Base-by-base conservation (phyloP, 2,329 filamentous ascomycete genomes). In the Neonectria magnoliae region DNA sequence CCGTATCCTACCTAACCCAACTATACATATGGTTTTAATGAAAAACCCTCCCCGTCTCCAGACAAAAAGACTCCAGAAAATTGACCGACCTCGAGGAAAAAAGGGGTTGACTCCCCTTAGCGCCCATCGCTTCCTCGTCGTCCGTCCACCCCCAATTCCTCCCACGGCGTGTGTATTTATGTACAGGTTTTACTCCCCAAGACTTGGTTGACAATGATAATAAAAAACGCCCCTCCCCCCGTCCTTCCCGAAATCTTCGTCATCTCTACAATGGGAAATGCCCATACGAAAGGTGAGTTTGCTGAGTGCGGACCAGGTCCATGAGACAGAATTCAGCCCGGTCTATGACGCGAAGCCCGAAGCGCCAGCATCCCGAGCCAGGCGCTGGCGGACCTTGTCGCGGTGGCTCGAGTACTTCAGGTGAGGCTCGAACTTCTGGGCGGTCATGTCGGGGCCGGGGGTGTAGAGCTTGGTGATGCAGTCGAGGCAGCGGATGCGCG, bases 401-500 rank as follows among this genome's bases (percentile, higher is more conserved):
- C 90, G 87, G 78, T 99, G 96, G 57, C 86, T 84, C 47, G 92
- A 88, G 79, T 97, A 98, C 79, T 91, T 93, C 53, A 98, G 83
- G 81, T 99, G 96, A 1, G 97, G 89, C 80, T 97, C 93, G 68
- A 99, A 99, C 76, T 97, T 97, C 50, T 90, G 90, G 5, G 95
- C 92, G 2, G 93, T 94, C 77, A 87, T 91, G 25, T 91, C 93
- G 0, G 94, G 93, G 0, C 94, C 93, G 0, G 94, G 93, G 0
- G 94, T 97, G 79, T 99, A 99, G 11, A 97, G 83, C 79, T 98
- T 98, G 31, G 93, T 93, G 0, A 93, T 93, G 77, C 96, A 98
- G 78, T 99, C 96, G 51, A 91, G 88, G 78, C 96, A 99, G 63
- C 93, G 87, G 68, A 99, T 98, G 55, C 96, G 87, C 9, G 96